Evolutionary conservation across 2,329 filamentous ascomycete genomes (phyloP).

Genomic region (Scedosporium minutisporum): DNA sequence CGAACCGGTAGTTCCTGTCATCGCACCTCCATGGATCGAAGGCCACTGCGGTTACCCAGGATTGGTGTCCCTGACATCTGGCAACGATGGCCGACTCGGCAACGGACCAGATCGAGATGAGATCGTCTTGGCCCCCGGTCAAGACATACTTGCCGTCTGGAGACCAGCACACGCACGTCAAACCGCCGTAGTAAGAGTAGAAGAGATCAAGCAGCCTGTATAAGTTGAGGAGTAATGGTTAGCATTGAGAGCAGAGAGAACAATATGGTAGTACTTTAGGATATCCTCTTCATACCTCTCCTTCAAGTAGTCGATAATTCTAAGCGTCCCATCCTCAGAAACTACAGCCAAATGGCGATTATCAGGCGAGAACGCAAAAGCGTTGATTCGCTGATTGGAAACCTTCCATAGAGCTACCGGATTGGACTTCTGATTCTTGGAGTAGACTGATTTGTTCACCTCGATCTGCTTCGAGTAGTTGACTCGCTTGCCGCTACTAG

Average conservation of each 20-base stretch:
- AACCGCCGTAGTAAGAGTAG: conserved; percentile 84
- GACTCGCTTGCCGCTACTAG: conserved; percentile 18
- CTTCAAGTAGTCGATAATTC: conserved; percentile 83
- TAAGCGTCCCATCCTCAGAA: conserved; percentile 80
- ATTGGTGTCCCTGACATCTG: conserved; percentile 88
- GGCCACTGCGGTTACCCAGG: conserved; percentile 86
- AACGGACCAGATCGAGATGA: conserved; percentile 92
- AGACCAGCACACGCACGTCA: conserved; percentile 93
- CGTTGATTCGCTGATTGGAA: conserved; percentile 82
- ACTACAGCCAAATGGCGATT: conserved; percentile 79
- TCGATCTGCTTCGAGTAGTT: conserved; percentile 23
- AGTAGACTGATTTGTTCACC: conserved; percentile 85
- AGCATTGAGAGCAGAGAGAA: background rate
- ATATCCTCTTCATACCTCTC: conserved; percentile 56
- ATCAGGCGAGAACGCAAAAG: conserved; percentile 87
- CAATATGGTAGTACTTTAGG: too few species aligned
- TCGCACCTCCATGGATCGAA: conserved; percentile 98
- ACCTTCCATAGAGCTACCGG: conserved; percentile 89
- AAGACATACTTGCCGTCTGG: conserved; percentile 93
- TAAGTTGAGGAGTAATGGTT: background rate
- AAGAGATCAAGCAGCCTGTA: conserved; percentile 74
- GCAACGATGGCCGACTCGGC: conserved; percentile 77
- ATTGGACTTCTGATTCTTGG: conserved; percentile 86
- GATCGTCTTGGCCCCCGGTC: conserved; percentile 89
- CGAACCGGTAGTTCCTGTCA: conserved; percentile 88